Conservation (phyloP, 352 stramenopile species). For the Pythium dissotocum region DNA sequence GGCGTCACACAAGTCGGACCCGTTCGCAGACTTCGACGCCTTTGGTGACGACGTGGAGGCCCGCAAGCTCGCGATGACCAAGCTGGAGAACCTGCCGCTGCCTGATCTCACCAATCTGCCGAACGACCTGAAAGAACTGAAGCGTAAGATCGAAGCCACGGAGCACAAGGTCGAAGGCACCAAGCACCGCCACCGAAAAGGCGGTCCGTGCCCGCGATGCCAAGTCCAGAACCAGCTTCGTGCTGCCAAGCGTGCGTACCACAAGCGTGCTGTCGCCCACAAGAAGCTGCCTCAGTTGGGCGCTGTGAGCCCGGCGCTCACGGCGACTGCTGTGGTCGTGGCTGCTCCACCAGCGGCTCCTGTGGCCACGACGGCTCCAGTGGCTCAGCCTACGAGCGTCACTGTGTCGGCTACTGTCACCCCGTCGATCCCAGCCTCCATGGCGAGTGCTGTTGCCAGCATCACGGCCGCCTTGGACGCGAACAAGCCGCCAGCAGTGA, state of each 20-base stretch:
- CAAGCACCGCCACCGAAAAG: conserved; percentile 86
- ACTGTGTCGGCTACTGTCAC: background rate
- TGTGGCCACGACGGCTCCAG: background rate
- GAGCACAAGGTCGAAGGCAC: conserved; percentile 86
- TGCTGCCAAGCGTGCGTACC: conserved; percentile 76
- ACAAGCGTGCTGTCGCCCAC: conserved; percentile 79
- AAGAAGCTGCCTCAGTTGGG: conserved; percentile 74
- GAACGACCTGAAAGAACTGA: conserved; percentile 79
- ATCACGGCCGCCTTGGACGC: conserved; percentile 2
- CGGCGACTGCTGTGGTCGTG: conserved; percentile 22
- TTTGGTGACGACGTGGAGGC: conserved; percentile 16
- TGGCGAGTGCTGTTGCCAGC: conserved; percentile 1
- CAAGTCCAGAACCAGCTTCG: conserved; percentile 85
- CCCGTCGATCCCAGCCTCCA: background rate
- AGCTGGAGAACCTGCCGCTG: conserved; percentile 61
- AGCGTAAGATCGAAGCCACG: conserved; percentile 83
- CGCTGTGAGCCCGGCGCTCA: conserved; percentile 30
- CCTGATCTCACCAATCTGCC: conserved; percentile 76
- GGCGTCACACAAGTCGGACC: conserved; percentile 19
- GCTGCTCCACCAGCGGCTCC: conserved; percentile 9
- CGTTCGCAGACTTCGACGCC: conserved; percentile 19
- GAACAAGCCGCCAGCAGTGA: background rate
- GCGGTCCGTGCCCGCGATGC: conserved; percentile 73
- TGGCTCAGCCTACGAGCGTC: background rate
- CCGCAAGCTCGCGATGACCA: conserved; percentile 29